Evolutionary conservation across 768 basidiomycete genomes (phyloP), one percentile per base, ranked within the genome.

Genomic region (Auricularia cornea): DNA sequence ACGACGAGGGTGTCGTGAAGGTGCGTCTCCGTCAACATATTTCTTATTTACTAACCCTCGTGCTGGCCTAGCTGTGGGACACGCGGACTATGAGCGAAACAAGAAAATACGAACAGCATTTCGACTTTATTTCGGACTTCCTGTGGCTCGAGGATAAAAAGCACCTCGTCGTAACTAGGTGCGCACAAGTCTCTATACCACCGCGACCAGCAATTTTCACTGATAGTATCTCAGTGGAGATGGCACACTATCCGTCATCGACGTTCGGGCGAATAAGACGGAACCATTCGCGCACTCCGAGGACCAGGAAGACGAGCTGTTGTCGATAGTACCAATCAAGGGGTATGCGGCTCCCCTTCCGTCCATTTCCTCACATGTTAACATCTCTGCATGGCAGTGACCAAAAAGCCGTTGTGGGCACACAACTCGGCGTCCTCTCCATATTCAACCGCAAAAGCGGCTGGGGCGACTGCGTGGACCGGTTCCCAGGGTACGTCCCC

Each of bases 1-100:
- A 97, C 72, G 95, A 98, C 71, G 93, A 95, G 61, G 95, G 95
- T 35, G 85, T 94, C 28, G 86, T 98, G 73, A 96, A 96, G 82
- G 93, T 91, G 60, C 60, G 78, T 67, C 31, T 57, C n/a, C 26
- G 10, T 10, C 20, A 52, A 10, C 8, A 10, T 52, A 8, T 23
- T 18, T 28, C 30, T 28, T 62, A 29, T 4, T 32, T 6, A 33
- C 48, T 48, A 29, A n/a, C n/a, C n/a, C n/a, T n/a, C 59, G 28
- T 51, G 30, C 52, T 38, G 62, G n/a, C 56, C 51, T 68, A 97
- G 94, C 80, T 98, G 29, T 97, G 94, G 94, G 94, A 97, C 72
- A 86, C 90, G 26, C 80, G 94, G 63, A 82, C 85, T 70, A 75
- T 78, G 60, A 86, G 86, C 10, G 79, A 81, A 54, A 76, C 88